phyloP scores from a whole-genome alignment of 139 green algal species.

The Nannochloris sp. region DNA sequence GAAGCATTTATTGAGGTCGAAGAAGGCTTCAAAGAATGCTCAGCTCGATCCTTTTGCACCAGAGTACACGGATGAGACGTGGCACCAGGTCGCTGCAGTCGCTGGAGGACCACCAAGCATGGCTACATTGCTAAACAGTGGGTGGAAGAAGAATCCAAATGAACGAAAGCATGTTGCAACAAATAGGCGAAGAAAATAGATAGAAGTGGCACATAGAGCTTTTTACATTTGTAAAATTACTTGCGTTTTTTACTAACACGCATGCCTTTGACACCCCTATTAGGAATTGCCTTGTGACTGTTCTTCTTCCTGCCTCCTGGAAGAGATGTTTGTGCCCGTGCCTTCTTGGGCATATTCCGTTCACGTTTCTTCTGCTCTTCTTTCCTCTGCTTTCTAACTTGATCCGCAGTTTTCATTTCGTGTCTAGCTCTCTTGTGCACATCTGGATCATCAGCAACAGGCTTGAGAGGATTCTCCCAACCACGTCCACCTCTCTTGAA shows the following conservation, averaged over 20 bases:
- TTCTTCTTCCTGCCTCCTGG: slow-evolving; percentile 12
- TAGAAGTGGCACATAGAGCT: too few relatives aligned
- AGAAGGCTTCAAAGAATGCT: slow-evolving; percentile 23
- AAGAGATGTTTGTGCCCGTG: background rate
- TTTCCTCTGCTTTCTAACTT: slow-evolving; percentile 24
- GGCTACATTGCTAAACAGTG: slow-evolving; percentile 33
- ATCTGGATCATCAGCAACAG: background rate
- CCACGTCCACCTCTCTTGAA: slow-evolving; percentile 43
- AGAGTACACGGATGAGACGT: slow-evolving; percentile 58
- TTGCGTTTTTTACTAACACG: background rate
- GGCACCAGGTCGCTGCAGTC: slow-evolving; percentile 39
- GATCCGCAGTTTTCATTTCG: slow-evolving; percentile 19
- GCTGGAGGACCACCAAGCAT: slow-evolving; percentile 4
- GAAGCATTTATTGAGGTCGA: slow-evolving; percentile 25
- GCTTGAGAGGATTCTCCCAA: slow-evolving; percentile 36
- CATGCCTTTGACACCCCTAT: background rate
- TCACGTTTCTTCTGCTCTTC: slow-evolving; percentile 8
- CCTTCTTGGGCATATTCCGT: background rate
- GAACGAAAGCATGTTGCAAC: slow-evolving; percentile 58
- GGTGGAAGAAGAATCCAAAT: slow-evolving; percentile 76
- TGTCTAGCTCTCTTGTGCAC: background rate
- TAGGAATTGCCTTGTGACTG: slow-evolving; percentile 9
- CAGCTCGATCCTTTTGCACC: slow-evolving; percentile 65
- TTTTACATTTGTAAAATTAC: background rate
- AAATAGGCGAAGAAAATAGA: slow-evolving; percentile 49